Evolutionary conservation across 2,329 filamentous ascomycete genomes (phyloP), one percentile per base, ranked within the genome.

Genomic region (Diaporthe citriasiana): DNA sequence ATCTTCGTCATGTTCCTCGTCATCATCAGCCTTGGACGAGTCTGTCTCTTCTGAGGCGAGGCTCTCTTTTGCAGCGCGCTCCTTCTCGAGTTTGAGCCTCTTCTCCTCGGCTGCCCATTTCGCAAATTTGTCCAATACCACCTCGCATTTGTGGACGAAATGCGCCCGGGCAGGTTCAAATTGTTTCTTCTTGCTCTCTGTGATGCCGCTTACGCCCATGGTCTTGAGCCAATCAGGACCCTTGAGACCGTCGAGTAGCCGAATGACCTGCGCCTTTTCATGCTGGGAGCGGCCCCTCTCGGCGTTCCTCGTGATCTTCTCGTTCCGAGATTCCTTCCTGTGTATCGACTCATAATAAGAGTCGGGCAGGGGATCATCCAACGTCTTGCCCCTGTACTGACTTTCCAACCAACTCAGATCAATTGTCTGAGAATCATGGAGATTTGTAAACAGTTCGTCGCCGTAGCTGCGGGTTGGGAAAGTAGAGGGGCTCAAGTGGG

Each of bases 151-250:
- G 73, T 88, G 89, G 78, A 98, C 93, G 81, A 98, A 97, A 81
- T 96, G 92, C 75, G 92, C 89, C 38, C 97, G 90, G 75, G 97
- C 97, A 3, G 93, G 92, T 82, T 98, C 95, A 82, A 95, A 98
- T 40, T 93, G 90, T 82, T 93, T 97, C 83, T 94, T 96, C 79
- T 94, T 94, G 30, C 91, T 91, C 80, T 98, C 95, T 0, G 95
- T 97, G 50, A 97, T 85, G 27, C 90, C 94, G 76, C 92, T 96
- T 45, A 98, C 93, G 35, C 96, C 97, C 91, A 99, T 95, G 5
- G 95, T 90, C 75, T 94, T 92, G 73, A 98, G 87, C 97, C 97
- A 99, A 82, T 98, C 97, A 73, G 94, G 94, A 3, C 96, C 94
- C 81, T 95, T 93, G 1, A 99, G 88, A 25, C 95, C 95, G 71